A percentile compares a stretch with the other conserved stretches of the same genome.
These are phyloP conservation scores for Gloeopeniophorella convolvens DNA, from an alignment of 768 basidiomycete species.

Conservation along the genomic window DNA sequence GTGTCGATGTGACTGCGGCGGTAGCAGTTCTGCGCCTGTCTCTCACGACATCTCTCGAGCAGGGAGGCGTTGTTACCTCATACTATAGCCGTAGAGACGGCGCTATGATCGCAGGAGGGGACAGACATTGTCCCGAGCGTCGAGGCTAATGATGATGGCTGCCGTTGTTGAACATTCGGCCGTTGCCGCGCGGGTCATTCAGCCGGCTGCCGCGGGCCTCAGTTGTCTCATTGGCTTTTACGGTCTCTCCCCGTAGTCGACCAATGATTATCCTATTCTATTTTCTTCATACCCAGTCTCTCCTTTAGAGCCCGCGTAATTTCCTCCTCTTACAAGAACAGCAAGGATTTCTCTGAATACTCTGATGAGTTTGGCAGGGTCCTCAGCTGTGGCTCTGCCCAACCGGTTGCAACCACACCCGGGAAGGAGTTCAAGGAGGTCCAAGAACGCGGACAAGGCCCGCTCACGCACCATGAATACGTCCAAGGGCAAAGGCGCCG, in stretches of 20 bases:
- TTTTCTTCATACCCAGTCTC: constrained; percentile 59
- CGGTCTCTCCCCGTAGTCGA: neutral
- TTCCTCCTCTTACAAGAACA: constrained; percentile 37
- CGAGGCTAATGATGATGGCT: too few species aligned
- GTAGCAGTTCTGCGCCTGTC: too few species aligned
- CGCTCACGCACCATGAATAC: constrained; percentile 39
- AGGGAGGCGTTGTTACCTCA: too few species aligned
- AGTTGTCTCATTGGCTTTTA: neutral
- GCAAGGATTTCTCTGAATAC: constrained; percentile 25
- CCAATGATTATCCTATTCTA: too few species aligned
- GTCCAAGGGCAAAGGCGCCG: constrained; percentile 28
- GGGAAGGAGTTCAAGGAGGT: constrained; percentile 31
- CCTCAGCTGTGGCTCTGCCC: constrained; percentile 38
- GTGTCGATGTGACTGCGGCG: too few species aligned
- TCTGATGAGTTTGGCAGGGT: constrained; percentile 66
- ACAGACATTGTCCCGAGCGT: too few species aligned
- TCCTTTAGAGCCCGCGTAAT: constrained; percentile 65
- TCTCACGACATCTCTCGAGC: too few species aligned
- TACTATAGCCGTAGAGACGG: too few species aligned
- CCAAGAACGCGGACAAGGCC: constrained; percentile 37
- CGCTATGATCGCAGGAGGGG: too few species aligned
- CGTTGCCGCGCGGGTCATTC: too few species aligned
- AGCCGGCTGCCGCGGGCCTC: constrained; percentile 3
- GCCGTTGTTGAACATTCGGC: too few species aligned
- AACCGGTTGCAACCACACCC: constrained; percentile 25